Conservation (phyloP, 2,329 filamentous ascomycete genomes). For the Cladobotryum mycophilum region DNA sequence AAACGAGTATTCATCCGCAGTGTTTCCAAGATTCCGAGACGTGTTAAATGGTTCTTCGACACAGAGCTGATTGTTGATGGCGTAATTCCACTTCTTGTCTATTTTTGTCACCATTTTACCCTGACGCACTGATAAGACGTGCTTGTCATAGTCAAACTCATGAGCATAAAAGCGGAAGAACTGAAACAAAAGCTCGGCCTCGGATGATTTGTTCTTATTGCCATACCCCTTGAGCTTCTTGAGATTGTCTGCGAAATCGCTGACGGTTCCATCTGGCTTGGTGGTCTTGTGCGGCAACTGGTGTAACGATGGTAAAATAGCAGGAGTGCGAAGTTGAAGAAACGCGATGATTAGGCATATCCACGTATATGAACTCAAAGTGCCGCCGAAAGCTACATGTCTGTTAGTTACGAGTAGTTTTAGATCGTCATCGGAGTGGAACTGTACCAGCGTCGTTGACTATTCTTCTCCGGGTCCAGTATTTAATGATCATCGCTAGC, state of each 20-base stretch:
- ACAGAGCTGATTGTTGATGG: conserved; percentile 76
- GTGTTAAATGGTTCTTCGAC: conserved; percentile 97
- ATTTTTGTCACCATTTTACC: conserved; percentile 73
- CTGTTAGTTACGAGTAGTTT: conserved; percentile 15
- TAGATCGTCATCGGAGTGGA: not conserved
- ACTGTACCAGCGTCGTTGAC: conserved; percentile 89
- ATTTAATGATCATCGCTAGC: conserved; percentile 92
- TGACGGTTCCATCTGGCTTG: conserved; percentile 58
- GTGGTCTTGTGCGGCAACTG: conserved; percentile 47
- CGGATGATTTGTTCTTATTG: conserved; percentile 68
- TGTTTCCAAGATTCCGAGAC: conserved; percentile 85
- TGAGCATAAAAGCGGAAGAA: conserved; percentile 96
- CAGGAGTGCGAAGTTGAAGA: conserved; percentile 77
- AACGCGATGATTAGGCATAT: conserved; percentile 98
- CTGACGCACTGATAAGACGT: conserved; percentile 76
- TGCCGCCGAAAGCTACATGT: conserved; percentile 73
- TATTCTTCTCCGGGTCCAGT: conserved; percentile 90
- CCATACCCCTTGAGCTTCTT: conserved; percentile 69
- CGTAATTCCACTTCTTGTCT: conserved; percentile 82
- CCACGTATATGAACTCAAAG: conserved; percentile 97
- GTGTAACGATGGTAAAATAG: conserved; percentile 80
- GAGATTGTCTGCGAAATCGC: conserved; percentile 82
- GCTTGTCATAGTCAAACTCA: conserved; percentile 82
- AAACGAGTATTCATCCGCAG: conserved; percentile 91
- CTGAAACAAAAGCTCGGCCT: conserved; percentile 83